A percentile compares a stretch with the other conserved stretches of the same genome.
phyloP scores from a whole-genome alignment of 306 rosid species.

The Cucumis sativus region Cucumber_9930_V3 NC_026655.2:3930501-3931000 shows the following conservation, averaged over 20 bases:
- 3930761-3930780: too few species aligned
- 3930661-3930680: background rate
- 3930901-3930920: too few species aligned
- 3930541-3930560: background rate
- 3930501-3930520: background rate
- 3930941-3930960: too few species aligned
- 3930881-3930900: too few species aligned
- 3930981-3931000: too few species aligned
- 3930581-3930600: background rate
- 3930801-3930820: background rate
- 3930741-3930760: too few species aligned
- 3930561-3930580: slow-evolving; percentile 4
- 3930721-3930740: background rate
- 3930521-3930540: background rate
- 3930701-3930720: background rate
- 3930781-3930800: background rate
- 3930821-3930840: too few species aligned
- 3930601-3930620: background rate
- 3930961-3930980: too few species aligned
- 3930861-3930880: too few species aligned
- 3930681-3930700: background rate
- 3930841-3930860: too few species aligned
- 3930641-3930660: background rate
- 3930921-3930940: too few species aligned
- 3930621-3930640: background rate